Evolutionary conservation across 1,284 basidiomycete species (phyloP).

Genomic region (Cerrena zonata): DNA sequence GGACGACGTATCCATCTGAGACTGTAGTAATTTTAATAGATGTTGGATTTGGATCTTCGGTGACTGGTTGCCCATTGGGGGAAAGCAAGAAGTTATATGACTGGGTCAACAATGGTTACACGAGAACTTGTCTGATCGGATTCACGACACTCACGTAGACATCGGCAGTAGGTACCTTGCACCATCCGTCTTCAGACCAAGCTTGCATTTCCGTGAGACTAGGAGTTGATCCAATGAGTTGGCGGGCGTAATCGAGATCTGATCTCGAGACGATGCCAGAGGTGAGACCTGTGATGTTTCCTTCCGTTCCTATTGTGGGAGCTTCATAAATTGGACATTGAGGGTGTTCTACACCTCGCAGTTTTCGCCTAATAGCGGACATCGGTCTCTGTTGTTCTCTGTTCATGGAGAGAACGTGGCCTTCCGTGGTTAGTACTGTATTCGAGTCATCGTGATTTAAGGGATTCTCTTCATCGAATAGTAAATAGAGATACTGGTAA

Average conservation of each 20-base stretch:
- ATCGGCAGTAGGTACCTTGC: constrained; percentile 63
- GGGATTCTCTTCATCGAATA: constrained; percentile 82
- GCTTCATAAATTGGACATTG: constrained; percentile 69
- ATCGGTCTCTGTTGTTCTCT: constrained; percentile 47
- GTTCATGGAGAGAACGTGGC: constrained; percentile 77
- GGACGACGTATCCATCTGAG: constrained; percentile 67
- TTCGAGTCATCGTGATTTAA: constrained; percentile 72
- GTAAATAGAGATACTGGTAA: constrained; percentile 77
- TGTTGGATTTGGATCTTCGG: constrained; percentile 69
- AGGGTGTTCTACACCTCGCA: constrained; percentile 61
- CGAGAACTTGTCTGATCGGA: constrained; percentile 1
- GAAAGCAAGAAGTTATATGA: constrained; percentile 78
- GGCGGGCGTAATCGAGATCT: constrained; percentile 75
- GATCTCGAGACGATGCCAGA: constrained; percentile 65
- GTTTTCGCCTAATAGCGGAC: constrained; percentile 51
- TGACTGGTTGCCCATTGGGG: constrained; percentile 45
- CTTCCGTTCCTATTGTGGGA: constrained; percentile 28
- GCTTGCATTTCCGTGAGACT: constrained; percentile 44
- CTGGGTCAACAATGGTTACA: constrained; percentile 31
- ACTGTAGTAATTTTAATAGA: constrained; percentile 58
- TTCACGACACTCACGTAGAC: constrained; percentile 53
- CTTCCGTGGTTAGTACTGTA: constrained; percentile 88
- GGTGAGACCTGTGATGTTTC: constrained; percentile 42
- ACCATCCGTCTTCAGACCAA: constrained; percentile 70
- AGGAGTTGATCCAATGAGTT: constrained; percentile 51